Evolutionary conservation across 2,329 filamentous ascomycete species (phyloP).

Genomic region (Pseudodiploospora longispora): DNA sequence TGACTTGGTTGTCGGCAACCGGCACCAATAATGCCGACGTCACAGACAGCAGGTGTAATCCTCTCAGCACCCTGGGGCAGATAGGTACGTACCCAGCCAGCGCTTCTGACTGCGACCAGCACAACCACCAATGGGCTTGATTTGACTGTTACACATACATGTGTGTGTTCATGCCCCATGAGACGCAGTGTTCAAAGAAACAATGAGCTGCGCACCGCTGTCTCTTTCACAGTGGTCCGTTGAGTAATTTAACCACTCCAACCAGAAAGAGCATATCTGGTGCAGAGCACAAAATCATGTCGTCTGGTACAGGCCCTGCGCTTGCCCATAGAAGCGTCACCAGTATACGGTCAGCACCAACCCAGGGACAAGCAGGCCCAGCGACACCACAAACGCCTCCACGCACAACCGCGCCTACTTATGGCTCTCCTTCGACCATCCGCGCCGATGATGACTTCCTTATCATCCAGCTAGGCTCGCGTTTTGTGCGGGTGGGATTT

Average conservation of each 20-base stretch:
- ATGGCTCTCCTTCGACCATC: conserved; percentile 53
- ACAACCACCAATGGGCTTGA: no score
- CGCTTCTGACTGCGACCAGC: no score
- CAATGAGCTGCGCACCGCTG: no score
- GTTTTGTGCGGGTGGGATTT: conserved; percentile 75
- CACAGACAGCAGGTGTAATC: neutral
- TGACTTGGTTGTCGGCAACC: conserved; percentile 21
- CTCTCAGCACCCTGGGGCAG: no score
- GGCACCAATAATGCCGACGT: conserved; percentile 14
- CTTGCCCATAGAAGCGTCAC: conserved; percentile 52
- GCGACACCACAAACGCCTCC: conserved; percentile 55
- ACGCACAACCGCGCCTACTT: conserved; percentile 44
- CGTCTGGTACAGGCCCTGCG: conserved; percentile 32
- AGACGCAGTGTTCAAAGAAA: no score
- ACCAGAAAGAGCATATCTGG: conserved; percentile 1
- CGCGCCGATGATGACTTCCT: conserved; percentile 76
- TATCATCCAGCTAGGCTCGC: conserved; percentile 73
- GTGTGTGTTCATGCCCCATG: no score
- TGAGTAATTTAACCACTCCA: neutral
- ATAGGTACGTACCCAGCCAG: neutral
- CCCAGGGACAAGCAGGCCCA: conserved; percentile 23
- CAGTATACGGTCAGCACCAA: conserved; percentile 42
- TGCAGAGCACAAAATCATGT: conserved; percentile 25
- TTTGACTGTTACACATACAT: no score
- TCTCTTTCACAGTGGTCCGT: neutral